Evolutionary conservation across 1,284 basidiomycete genomes (phyloP).

Genomic region (Irpex rosettiformis): DNA sequence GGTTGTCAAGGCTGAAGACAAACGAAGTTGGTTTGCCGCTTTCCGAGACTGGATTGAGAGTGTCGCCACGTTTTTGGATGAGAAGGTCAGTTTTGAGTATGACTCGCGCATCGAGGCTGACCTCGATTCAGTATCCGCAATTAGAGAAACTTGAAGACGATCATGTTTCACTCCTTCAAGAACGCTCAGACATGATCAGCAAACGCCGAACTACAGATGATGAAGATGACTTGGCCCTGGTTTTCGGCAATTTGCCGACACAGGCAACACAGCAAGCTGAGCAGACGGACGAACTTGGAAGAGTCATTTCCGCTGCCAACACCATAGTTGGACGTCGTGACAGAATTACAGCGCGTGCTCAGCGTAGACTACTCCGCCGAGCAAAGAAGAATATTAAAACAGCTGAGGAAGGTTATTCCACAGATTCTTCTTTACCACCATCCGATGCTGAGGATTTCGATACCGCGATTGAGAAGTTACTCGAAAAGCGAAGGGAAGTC

Average conservation of each 20-base stretch:
- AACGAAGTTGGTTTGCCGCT: slow-evolving; percentile 83
- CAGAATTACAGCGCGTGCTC: slow-evolving; percentile 51
- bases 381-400: slow-evolving; percentile 22
- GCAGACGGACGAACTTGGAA: slow-evolving; percentile 66
- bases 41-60: slow-evolving; percentile 88
- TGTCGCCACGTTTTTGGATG: slow-evolving; percentile 85
- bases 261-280: slow-evolving; percentile 24
- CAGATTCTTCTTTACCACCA: slow-evolving; percentile 70
- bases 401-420: slow-evolving; percentile 79
- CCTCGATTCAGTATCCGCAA: slow-evolving; percentile 61
- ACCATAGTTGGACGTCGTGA: slow-evolving; percentile 44
- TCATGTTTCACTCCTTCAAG: slow-evolving; percentile 69
- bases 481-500: slow-evolving; percentile 48
- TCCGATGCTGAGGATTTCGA: slow-evolving; percentile 71
- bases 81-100: slow-evolving; percentile 69
- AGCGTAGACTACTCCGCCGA: slow-evolving; percentile 44
- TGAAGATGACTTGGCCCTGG: slow-evolving; percentile 76
- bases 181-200: slow-evolving; percentile 68
- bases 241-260: slow-evolving; percentile 58
- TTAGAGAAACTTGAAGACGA: slow-evolving; percentile 87
- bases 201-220: slow-evolving; percentile 71
- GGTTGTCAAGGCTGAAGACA: slow-evolving; percentile 76
- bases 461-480: slow-evolving; percentile 58
- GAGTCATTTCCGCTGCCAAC: slow-evolving; percentile 44
- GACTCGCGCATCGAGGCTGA: no score